Evolutionary conservation across 352 stramenopile genomes (phyloP).

Genomic region (Phytophthora meadii): DNA sequence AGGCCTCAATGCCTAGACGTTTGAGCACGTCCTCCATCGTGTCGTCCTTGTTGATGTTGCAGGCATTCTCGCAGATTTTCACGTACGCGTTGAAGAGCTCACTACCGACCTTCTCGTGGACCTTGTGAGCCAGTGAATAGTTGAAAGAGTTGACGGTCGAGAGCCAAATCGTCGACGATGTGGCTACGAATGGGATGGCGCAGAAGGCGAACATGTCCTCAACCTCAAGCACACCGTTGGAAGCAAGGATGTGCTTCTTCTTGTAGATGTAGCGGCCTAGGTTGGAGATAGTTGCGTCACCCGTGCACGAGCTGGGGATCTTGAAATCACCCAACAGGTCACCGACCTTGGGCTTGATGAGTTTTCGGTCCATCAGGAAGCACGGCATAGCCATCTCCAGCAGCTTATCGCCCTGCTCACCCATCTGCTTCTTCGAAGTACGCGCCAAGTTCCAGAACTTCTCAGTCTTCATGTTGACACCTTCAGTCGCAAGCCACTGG

Average conservation of each 20-base stretch:
- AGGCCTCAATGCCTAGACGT: slow-evolving; percentile 26
- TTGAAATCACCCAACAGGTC: slow-evolving; percentile 36
- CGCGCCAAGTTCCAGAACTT: slow-evolving; percentile 70
- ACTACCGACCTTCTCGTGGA: slow-evolving; percentile 42
- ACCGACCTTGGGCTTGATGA: slow-evolving; percentile 32
- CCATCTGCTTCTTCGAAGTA: slow-evolving; percentile 40
- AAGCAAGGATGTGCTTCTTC: slow-evolving; percentile 38
- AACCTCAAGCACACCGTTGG: slow-evolving; percentile 40
- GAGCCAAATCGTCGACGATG: slow-evolving; percentile 58
- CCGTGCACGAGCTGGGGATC: slow-evolving; percentile 45
- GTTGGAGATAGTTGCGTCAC: slow-evolving; percentile 55
- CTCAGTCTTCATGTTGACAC: slow-evolving; percentile 45
- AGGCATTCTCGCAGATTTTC: slow-evolving; percentile 58
- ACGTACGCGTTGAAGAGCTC: slow-evolving; percentile 68
- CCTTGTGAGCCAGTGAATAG: slow-evolving; percentile 71
- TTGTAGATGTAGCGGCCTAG: slow-evolving; percentile 45
- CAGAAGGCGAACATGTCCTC: slow-evolving; percentile 63
- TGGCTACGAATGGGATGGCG: slow-evolving; percentile 59
- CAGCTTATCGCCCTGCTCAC: slow-evolving; percentile 32
- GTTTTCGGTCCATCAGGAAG: slow-evolving; percentile 43
- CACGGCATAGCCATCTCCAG: slow-evolving; percentile 56
- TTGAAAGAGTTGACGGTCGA: slow-evolving; percentile 59
- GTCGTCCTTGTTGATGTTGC: slow-evolving; percentile 48
- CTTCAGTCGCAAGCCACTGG: slow-evolving; percentile 50
- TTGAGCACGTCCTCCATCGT: slow-evolving; percentile 53